These are phyloP conservation scores for Nitzschia sp. DNA, from an alignment of 108 stramenopile genomes.

Conservation along the genomic window DNA sequence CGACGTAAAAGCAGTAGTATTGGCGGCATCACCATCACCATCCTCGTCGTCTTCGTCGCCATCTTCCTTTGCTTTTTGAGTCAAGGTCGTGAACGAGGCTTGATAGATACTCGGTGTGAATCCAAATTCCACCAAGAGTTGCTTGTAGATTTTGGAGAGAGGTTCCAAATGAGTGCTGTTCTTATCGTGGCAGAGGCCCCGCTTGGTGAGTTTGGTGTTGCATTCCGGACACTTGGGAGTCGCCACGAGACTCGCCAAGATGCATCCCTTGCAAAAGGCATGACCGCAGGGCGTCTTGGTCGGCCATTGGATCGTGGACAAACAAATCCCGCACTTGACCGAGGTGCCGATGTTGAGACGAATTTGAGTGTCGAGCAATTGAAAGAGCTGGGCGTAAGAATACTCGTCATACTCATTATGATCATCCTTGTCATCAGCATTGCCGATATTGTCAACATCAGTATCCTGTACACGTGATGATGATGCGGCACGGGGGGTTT, in stretches of 20 bases:
- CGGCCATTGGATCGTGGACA: slow-evolving; percentile 26
- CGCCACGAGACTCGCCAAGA: slow-evolving; percentile 23
- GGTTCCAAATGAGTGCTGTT: slow-evolving; percentile 48
- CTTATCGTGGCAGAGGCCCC: slow-evolving; percentile 22
- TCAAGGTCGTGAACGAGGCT: slow-evolving; percentile 50
- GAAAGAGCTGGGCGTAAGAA: slow-evolving; percentile 1
- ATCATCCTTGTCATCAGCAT: no score
- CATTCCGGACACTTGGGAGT: slow-evolving; percentile 60
- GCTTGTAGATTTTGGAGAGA: slow-evolving; percentile 54
- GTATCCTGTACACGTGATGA: no score
- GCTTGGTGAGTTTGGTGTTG: slow-evolving; percentile 36
- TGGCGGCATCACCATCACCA: slow-evolving; percentile 14
- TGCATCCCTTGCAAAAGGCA: slow-evolving; percentile 60
- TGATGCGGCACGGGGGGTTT: no score
- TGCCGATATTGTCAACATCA: no score
- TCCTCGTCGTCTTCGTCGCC: slow-evolving; percentile 17
- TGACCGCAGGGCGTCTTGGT: slow-evolving; percentile 57
- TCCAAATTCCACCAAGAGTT: slow-evolving; percentile 49
- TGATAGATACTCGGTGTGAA: slow-evolving; percentile 49
- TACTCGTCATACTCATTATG: no score
- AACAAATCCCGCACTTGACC: slow-evolving; percentile 42
- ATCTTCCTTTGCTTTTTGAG: slow-evolving; percentile 45
- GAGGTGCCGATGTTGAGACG: slow-evolving; percentile 38
- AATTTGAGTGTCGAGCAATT: slow-evolving; percentile 22
- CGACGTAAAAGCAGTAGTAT: not conserved